Base-by-base conservation (phyloP, 2,329 filamentous ascomycete species). In the Aspergillus floridensis region DNA sequence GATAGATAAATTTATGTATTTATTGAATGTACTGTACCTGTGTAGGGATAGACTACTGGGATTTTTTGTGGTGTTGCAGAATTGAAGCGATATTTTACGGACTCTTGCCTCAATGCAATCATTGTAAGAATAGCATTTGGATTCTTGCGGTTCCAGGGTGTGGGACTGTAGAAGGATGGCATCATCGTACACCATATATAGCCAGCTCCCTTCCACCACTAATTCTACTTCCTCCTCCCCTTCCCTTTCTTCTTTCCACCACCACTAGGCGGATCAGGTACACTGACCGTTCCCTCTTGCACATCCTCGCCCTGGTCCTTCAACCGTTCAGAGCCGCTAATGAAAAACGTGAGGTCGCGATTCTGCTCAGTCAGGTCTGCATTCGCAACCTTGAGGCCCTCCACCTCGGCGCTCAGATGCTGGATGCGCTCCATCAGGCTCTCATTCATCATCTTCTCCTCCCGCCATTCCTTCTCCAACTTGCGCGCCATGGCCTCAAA, bases 401-500 rank as follows among this genome's bases (percentile, higher is more conserved):
- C 80, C 1, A 88, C 75, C 71, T 88, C 82, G 60, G 80, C 80
- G 47, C 83, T 80, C 19, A 91, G 75, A 65, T 90, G 87, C 63
- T 88, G 85, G 64, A 98, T 68, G n/a, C 91, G 83, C 72, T 88
- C 82, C 84, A 97, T 84, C 62, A 99, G 79, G 2, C 89, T 90
- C 65, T 92, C 87, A 56, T 88, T 90, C 55, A 98, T 86, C 16
- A 87, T 84, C 76, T 96, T 95, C 77, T 98, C 93, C 74, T 97
- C 93, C 60, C 90, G 88, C 59, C 91, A 86, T 64, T 90, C 86
- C 70, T 88, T 88, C 57, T 89, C 84, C 62, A 98, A 79, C 48
- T 82, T 88, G 19, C 92, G 84, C 0, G 93, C 91, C 67, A 97
- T 82, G 46, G 88, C 84, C 55, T 91, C 86, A 44, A 91, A 88